Evolutionary conservation across 1,284 basidiomycete genomes (phyloP).

Genomic region (Irpex lacteus): DNA sequence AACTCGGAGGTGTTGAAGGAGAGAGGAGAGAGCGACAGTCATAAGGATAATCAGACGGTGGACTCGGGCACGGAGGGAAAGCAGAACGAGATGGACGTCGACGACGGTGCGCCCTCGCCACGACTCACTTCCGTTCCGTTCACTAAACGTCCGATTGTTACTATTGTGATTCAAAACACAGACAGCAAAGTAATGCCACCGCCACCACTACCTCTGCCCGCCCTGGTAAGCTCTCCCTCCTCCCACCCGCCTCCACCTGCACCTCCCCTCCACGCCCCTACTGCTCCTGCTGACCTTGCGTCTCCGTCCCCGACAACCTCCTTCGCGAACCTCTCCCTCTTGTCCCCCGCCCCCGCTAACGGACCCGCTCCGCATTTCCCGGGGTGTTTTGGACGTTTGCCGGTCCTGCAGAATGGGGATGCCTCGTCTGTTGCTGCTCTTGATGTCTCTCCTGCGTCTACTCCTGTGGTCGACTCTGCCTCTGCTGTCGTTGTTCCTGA

Average conservation of each 20-base stretch:
- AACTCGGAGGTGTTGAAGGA: conserved; percentile 28
- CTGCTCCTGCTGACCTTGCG: conserved; percentile 6
- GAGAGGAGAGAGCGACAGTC: conserved; percentile 15
- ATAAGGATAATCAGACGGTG: conserved; percentile 3
- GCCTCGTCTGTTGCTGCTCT: too few species aligned
- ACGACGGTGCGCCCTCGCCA: conserved; percentile 10
- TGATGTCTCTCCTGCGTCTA: too few species aligned
- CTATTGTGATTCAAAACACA: background rate
- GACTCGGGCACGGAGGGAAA: background rate
- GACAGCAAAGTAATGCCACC: conserved; percentile 9
- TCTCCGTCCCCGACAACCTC: conserved; percentile 32
- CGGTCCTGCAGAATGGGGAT: background rate
- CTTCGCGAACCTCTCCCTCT: conserved; percentile 34
- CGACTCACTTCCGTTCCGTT: background rate
- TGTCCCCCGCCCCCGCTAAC: conserved; percentile 31
- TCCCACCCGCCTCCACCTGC: background rate
- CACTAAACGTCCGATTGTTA: background rate
- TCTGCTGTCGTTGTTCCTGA: too few species aligned
- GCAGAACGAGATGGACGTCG: conserved; percentile 8
- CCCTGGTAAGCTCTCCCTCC: conserved; percentile 1
- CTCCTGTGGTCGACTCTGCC: too few species aligned
- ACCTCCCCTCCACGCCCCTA: background rate
- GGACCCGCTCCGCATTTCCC: conserved; percentile 7
- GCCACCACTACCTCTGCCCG: conserved; percentile 3
- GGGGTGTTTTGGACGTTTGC: background rate